A percentile compares a stretch with the other conserved stretches of the same genome.
Conservation (phyloP, 2,329 filamentous ascomycete species). For the Neofusicoccum cordaticola region DNA sequence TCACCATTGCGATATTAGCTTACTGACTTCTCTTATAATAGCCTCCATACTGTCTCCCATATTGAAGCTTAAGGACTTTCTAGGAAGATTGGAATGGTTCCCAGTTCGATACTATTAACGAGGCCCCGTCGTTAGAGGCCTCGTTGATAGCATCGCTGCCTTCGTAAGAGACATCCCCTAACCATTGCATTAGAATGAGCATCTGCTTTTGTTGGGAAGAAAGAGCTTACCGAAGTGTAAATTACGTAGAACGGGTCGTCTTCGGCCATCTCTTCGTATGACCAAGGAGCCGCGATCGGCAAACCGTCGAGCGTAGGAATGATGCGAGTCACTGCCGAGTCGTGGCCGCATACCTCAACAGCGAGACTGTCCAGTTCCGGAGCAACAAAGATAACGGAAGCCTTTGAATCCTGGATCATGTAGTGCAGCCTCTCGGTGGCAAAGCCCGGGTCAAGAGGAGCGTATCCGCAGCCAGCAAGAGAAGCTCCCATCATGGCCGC, state of each 20-base stretch:
- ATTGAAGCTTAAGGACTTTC: too few relatives aligned
- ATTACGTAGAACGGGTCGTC: conserved; percentile 10
- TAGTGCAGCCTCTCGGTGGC: conserved; percentile 23
- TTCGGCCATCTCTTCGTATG: neutral
- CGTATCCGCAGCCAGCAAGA: conserved; percentile 19
- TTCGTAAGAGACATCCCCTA: neutral
- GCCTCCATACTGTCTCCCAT: too few relatives aligned
- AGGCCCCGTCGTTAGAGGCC: too few relatives aligned
- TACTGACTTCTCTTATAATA: too few relatives aligned
- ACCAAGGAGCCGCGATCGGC: neutral
- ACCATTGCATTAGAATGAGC: neutral
- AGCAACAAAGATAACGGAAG: neutral
- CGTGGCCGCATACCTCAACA: neutral
- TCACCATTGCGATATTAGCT: too few relatives aligned
- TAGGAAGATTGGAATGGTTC: too few relatives aligned
- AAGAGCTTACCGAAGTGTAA: conserved; percentile 7
- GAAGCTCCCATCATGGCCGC: conserved; percentile 22
- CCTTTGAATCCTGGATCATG: conserved; percentile 19
- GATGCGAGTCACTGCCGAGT: neutral
- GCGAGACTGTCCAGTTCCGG: neutral
- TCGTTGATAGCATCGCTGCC: too few relatives aligned
- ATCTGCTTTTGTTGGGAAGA: neutral
- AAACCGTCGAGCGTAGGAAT: neutral
- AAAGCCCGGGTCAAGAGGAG: conserved; percentile 23
- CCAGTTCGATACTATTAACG: too few relatives aligned